Percentiles rank a stretch among this genome's conserved stretches.
These are phyloP conservation scores for Filosporella fistucella DNA, from an alignment of 495 filamentous ascomycete species.

Conservation along the genomic window DNA sequence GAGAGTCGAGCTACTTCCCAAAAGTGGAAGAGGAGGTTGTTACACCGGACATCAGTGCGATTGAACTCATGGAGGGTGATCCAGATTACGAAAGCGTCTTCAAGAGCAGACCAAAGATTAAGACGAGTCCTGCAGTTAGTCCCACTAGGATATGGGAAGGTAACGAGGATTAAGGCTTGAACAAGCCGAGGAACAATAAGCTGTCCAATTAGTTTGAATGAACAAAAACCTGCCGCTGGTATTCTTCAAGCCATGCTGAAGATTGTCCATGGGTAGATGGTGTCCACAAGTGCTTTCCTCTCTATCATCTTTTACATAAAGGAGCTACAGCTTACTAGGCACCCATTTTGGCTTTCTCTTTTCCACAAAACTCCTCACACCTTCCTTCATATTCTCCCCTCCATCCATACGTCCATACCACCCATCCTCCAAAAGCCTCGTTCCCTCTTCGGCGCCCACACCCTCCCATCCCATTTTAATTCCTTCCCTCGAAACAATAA, in stretches of 20 bases:
- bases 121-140: constrained; percentile 56
- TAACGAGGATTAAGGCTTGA: neutral
- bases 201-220: too few species aligned
- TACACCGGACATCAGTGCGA: constrained; percentile 13
- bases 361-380: constrained; percentile 75
- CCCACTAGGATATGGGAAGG: constrained; percentile 19
- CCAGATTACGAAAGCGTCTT: constrained; percentile 83
- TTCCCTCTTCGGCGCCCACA: constrained; percentile 58
- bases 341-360: constrained; percentile 69
- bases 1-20: constrained; percentile 23
- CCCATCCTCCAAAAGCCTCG: constrained; percentile 48
- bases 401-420: constrained; percentile 55
- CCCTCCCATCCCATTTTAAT: constrained; percentile 65
- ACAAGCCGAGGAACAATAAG: too few species aligned
- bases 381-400: constrained; percentile 75
- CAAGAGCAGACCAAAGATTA: constrained; percentile 76
- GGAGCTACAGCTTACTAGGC: constrained; percentile 71
- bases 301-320: too few species aligned
- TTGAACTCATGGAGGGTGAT: constrained; percentile 54
- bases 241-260: too few species aligned
- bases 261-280: too few species aligned
- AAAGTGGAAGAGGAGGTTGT: constrained; percentile 22
- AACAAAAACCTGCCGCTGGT: too few species aligned
- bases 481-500: constrained; percentile 62
- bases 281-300: too few species aligned